Conservation (phyloP, 768 basidiomycete species). For the Leccinum incarnatum region DNA sequence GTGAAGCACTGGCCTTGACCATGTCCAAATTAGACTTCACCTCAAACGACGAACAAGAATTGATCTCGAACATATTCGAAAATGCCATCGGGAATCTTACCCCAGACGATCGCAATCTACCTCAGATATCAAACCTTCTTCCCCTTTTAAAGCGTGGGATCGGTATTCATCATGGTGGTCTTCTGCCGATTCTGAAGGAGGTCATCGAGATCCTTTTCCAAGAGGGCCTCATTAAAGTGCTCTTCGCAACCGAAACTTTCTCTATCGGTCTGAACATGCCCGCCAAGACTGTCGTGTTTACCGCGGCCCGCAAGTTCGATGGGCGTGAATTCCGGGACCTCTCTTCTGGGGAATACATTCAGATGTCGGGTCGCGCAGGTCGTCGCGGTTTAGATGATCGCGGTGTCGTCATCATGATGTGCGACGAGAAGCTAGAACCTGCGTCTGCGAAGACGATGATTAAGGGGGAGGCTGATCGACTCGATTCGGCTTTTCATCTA, state of each 20-base stretch:
- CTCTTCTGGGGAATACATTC: conserved; percentile 96
- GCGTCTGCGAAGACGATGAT: conserved; percentile 92
- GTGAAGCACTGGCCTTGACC: conserved; percentile 86
- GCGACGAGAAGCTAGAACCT: conserved; percentile 96
- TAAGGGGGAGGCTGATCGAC: conserved; percentile 93
- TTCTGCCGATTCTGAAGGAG: conserved; percentile 96
- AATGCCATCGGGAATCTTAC: conserved; percentile 92
- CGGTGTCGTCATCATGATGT: conserved; percentile 99
- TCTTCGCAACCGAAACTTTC: conserved; percentile 98
- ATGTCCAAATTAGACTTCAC: conserved; percentile 98
- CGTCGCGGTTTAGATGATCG: conserved; percentile 95
- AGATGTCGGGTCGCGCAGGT: conserved; percentile 98
- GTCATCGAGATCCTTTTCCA: conserved; percentile 99
- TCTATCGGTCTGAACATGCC: conserved; percentile 99
- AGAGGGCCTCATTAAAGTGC: conserved; percentile 94
- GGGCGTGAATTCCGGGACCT: conserved; percentile 92
- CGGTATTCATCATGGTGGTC: conserved; percentile 97
- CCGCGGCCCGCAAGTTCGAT: conserved; percentile 92
- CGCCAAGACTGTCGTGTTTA: conserved; percentile 99
- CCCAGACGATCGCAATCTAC: conserved; percentile 81
- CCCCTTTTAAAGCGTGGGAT: conserved; percentile 93
- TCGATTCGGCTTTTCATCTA: conserved; percentile 97
- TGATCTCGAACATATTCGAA: conserved; percentile 84
- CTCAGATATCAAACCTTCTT: conserved; percentile 89
- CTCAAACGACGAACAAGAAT: conserved; percentile 84